Base-by-base conservation (phyloP, 2,329 filamentous ascomycete genomes). In the Cladosporium sp. region DNA sequence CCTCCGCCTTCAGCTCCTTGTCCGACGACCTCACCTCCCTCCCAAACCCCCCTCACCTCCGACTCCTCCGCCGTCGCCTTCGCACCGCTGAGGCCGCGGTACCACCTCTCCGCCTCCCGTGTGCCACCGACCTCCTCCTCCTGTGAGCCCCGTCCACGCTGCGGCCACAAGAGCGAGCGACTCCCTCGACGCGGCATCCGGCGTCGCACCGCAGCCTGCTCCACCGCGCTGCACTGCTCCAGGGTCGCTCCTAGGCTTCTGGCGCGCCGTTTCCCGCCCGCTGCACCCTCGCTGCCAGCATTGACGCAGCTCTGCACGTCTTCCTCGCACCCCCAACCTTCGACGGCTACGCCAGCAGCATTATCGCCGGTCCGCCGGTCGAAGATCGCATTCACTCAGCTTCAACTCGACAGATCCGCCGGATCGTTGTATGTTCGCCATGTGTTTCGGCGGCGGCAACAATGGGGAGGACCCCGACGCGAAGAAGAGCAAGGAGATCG, bases 401-500 rank as follows among this genome's bases (percentile, higher is more conserved):
- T 40, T 50, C 18, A 16, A 50, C 48, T 40, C 18, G 43, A 22
- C 22, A 28, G 22, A 28, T 7, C 22, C 4, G 22, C 22, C 38
- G 32, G 35, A 43, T 16, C 43, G 40, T 33, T 57, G 32, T 22
- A 54, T 54, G 31, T 45, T 50, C 58, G 74, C 74, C 66, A 77
- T 77, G 75, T 77, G 75, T 66, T 77, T 77, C 68, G 74, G 75
- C 61, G 52, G 63, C 54, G 58, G 58, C 58, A 77, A 75, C 64
- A 65, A 72, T 54, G 48, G 48, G 32, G 70, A 72, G 52, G 73
- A 77, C 60, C 73, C 74, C 11, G 71, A 72, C 44, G 69, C 70
- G 55, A 69, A 69, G 65, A 73, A 73, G 63, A 77, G 76, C 70
- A 81, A 68, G 62, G 89, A 93, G 69, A 90, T 98, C 62, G 93